These are phyloP conservation scores for Rhizopogon vesiculosus DNA, from an alignment of 768 basidiomycete genomes.

Conservation along the genomic window DNA sequence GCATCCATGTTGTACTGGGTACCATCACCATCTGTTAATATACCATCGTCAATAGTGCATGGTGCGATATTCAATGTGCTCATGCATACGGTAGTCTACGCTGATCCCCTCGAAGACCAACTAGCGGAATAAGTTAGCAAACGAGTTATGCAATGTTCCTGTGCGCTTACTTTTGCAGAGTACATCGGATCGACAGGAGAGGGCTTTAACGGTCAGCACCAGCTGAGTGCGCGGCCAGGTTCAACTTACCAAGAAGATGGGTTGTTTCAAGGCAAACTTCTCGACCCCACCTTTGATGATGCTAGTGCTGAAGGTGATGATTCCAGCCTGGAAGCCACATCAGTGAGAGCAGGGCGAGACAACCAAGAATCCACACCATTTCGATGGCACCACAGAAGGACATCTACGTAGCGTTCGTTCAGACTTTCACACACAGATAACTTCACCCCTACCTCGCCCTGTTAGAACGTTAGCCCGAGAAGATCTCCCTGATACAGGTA, in stretches of 20 bases:
- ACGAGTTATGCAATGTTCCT: background rate
- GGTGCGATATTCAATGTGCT: background rate
- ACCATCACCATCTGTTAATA: constrained; percentile 56
- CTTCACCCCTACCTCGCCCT: constrained; percentile 49
- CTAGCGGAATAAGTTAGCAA: constrained; percentile 22
- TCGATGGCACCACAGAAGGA: constrained; percentile 78
- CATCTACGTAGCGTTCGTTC: constrained; percentile 31
- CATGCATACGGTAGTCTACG: constrained; percentile 57
- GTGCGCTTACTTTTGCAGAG: constrained; percentile 48
- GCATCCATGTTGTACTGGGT: constrained; percentile 78
- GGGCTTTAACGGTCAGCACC: constrained; percentile 37
- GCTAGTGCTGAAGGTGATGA: constrained; percentile 66
- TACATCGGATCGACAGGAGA: constrained; percentile 75
- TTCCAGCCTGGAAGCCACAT: constrained; percentile 45
- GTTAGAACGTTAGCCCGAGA: constrained; percentile 2
- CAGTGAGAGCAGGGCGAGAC: background rate
- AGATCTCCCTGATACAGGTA: background rate
- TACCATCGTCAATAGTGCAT: background rate
- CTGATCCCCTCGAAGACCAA: constrained; percentile 74
- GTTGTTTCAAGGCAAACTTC: constrained; percentile 69
- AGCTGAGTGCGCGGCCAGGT: background rate
- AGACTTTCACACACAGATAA: background rate
- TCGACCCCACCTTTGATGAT: constrained; percentile 72
- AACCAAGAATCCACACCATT: constrained; percentile 40
- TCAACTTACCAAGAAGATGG: constrained; percentile 60